phyloP scores from a whole-genome alignment of 768 basidiomycete genomes.

The Leccinum uliginosum region DNA sequence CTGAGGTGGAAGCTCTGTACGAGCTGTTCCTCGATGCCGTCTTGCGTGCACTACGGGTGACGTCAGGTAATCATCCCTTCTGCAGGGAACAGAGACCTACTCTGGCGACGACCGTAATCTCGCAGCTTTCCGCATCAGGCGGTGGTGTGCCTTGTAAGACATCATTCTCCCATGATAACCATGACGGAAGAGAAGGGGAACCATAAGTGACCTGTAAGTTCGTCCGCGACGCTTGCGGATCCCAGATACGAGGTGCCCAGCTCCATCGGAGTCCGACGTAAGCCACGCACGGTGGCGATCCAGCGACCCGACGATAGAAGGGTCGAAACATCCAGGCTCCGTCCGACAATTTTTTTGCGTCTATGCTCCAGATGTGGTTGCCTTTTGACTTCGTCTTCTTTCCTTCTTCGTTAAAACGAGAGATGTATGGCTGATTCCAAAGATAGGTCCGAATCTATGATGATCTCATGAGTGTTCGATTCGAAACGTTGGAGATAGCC shows the following conservation, averaged over 20 bases:
- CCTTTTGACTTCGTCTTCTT: constrained; percentile 99
- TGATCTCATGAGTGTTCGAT: constrained; percentile 21
- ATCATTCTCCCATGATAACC: constrained; percentile 87
- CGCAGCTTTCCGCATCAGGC: constrained; percentile 68
- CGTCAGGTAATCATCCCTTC: constrained; percentile 9
- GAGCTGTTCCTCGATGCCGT: constrained; percentile 69
- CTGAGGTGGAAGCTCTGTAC: constrained; percentile 63
- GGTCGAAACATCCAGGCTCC: constrained; percentile 84
- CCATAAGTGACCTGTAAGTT: constrained; percentile 76
- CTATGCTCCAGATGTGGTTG: constrained; percentile 99
- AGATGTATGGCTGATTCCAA: constrained; percentile 91
- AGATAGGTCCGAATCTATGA: constrained; percentile 86
- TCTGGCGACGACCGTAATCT: constrained; percentile 72
- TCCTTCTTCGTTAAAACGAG: constrained; percentile 97
- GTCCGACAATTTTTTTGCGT: constrained; percentile 79
- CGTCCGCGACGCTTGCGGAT: constrained; percentile 85
- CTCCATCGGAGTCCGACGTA: constrained; percentile 78
- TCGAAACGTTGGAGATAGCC: constrained; percentile 16
- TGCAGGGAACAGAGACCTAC: constrained; percentile 38
- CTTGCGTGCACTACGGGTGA: constrained; percentile 47
- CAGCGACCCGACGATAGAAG: constrained; percentile 85
- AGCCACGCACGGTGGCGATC: constrained; percentile 75
- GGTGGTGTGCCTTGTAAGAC: constrained; percentile 78
- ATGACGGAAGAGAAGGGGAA: constrained; percentile 77
- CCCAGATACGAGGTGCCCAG: constrained; percentile 95